phyloP scores from a whole-genome alignment of 345 rosid genomes.

The Salix arbutifolia region DNA sequence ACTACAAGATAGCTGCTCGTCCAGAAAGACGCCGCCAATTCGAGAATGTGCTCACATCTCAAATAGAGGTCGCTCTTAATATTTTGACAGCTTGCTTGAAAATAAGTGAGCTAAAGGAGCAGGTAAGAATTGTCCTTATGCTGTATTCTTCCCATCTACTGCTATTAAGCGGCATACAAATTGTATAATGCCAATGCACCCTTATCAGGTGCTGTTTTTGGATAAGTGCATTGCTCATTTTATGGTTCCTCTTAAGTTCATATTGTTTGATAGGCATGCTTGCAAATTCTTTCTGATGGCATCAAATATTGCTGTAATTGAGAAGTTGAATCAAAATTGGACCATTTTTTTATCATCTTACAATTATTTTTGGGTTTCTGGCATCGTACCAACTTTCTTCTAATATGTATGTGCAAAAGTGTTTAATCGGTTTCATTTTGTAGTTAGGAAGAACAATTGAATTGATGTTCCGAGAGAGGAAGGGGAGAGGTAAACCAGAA shows the following conservation, averaged over 20 bases:
- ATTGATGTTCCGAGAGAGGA: neutral
- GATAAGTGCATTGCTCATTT: neutral
- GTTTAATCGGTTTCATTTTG: neutral
- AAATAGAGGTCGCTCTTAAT: conserved; percentile 75
- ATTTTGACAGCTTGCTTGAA: conserved; percentile 78
- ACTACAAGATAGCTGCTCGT: conserved; percentile 98
- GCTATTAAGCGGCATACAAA: neutral
- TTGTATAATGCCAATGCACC: neutral
- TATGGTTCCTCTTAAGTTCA: neutral
- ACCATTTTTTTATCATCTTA: neutral
- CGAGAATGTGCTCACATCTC: conserved; percentile 82
- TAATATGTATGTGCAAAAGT: neutral
- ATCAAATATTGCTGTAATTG: conserved; percentile 2
- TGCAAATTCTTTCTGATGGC: neutral
- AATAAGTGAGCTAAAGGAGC: conserved; percentile 80
- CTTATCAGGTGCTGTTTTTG: neutral
- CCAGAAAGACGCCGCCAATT: conserved; percentile 94
- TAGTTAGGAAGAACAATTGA: neutral
- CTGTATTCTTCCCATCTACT: neutral
- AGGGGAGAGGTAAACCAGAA: neutral
- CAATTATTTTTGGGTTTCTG: neutral
- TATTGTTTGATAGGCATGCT: neutral
- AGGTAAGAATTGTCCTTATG: conserved; percentile 44
- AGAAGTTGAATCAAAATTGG: neutral
- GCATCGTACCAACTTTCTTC: neutral